phyloP scores from a whole-genome alignment of 2,329 filamentous ascomycete species.

The Spiromastix sp. region DNA sequence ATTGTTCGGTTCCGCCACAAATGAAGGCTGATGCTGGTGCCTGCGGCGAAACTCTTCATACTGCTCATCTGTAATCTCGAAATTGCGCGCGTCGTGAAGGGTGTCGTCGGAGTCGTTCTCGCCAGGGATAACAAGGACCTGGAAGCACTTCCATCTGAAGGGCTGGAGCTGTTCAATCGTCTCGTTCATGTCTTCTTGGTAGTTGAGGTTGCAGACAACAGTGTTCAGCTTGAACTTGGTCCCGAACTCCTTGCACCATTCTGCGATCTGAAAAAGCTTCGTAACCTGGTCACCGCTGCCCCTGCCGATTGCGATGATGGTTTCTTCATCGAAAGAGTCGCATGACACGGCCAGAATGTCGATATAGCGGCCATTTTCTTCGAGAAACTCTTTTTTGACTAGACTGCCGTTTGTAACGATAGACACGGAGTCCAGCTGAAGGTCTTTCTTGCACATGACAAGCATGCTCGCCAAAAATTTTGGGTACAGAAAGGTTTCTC shows the following conservation, averaged over 20 bases:
- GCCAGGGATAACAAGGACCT: constrained; percentile 42
- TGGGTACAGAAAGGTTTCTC: constrained; percentile 45
- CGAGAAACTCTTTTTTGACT: constrained; percentile 35
- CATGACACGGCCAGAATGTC: constrained; percentile 48
- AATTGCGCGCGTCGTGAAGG: constrained; percentile 32
- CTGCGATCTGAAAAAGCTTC: constrained; percentile 34
- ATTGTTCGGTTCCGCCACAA: constrained; percentile 41
- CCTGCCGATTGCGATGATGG: constrained; percentile 43
- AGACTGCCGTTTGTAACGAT: constrained; percentile 46
- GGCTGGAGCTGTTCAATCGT: constrained; percentile 32
- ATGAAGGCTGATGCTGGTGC: constrained; percentile 32
- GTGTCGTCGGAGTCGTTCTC: constrained; percentile 40
- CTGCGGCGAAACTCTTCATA: constrained; percentile 37
- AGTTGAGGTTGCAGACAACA: constrained; percentile 41
- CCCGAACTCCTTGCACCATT: constrained; percentile 37
- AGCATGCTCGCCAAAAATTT: constrained; percentile 34
- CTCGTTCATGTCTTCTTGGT: constrained; percentile 39
- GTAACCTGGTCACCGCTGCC: constrained; percentile 38
- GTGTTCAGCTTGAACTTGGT: constrained; percentile 51
- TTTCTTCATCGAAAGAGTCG: constrained; percentile 42
- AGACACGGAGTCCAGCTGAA: constrained; percentile 41
- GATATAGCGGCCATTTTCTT: constrained; percentile 32
- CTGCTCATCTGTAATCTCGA: constrained; percentile 39
- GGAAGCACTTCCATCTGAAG: constrained; percentile 48
- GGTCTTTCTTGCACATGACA: constrained; percentile 39